These are phyloP conservation scores for Camellia lanceoleosa DNA, from an alignment of 148 eudicot species.

Conservation along the genomic window DNA sequence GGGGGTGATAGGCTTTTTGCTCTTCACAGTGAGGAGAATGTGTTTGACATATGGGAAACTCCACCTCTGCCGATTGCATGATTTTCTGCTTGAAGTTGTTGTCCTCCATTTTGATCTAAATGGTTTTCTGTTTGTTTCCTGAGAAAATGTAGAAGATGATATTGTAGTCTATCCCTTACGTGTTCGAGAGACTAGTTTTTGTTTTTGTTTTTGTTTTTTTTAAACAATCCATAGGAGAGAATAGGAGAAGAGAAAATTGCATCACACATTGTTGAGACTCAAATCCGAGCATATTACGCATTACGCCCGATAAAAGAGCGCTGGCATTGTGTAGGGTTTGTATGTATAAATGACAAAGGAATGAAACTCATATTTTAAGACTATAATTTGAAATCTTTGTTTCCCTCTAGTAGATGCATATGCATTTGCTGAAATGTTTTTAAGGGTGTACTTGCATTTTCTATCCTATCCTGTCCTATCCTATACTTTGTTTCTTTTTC, in stretches of 20 bases:
- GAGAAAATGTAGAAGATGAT: conserved; percentile 9
- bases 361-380: background rate
- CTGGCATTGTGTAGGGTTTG: background rate
- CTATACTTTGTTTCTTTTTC: no score
- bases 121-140: conserved; percentile 6
- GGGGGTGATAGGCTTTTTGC: conserved; percentile 89
- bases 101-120: background rate
- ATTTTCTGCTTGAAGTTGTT: conserved; percentile 6
- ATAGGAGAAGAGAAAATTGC: no score
- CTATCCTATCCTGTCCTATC: no score
- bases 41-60: conserved; percentile 90
- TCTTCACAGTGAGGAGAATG: conserved; percentile 81
- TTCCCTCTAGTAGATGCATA: background rate
- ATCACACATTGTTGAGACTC: no score
- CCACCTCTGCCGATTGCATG: conserved; percentile 42
- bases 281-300: no score
- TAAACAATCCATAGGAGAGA: no score
- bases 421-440: background rate
- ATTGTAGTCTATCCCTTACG: background rate
- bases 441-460: no score
- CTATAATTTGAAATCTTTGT: background rate
- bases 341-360: conserved; percentile 14
- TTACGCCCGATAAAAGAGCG: background rate
- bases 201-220: no score
- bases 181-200: no score